Evolutionary conservation across 2,329 filamentous ascomycete species (phyloP).

Genomic region (Fonsecaea pedrosoi): DNA sequence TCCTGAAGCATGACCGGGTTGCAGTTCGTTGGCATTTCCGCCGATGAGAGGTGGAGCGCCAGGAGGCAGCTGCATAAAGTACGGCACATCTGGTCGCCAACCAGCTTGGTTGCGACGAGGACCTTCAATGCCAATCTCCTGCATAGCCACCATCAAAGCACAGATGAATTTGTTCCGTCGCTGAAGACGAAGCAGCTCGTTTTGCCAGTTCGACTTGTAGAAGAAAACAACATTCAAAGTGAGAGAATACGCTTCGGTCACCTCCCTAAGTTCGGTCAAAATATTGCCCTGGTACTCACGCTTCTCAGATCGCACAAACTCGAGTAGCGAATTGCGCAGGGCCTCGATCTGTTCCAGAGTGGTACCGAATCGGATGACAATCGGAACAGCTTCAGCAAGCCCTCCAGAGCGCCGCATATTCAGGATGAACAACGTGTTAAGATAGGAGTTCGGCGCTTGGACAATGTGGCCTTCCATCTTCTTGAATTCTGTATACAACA

Average conservation of each 20-base stretch:
- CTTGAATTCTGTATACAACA: slow-evolving; percentile 96
- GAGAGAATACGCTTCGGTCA: slow-evolving; percentile 83
- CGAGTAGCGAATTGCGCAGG: slow-evolving; percentile 78
- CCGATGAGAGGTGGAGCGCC: slow-evolving; percentile 55
- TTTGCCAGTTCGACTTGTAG: slow-evolving; percentile 97
- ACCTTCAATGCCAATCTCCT: slow-evolving; percentile 82
- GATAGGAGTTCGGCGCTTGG: slow-evolving; percentile 90
- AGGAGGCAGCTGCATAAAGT: slow-evolving; percentile 63
- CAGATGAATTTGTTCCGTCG: slow-evolving; percentile 94
- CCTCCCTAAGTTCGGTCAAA: slow-evolving; percentile 79
- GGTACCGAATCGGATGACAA: slow-evolving; percentile 88
- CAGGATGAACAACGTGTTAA: slow-evolving; percentile 92
- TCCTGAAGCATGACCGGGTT: slow-evolving; percentile 50
- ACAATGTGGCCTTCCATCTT: slow-evolving; percentile 98
- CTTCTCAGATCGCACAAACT: slow-evolving; percentile 84
- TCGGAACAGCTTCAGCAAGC: slow-evolving; percentile 82
- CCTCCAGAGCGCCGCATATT: slow-evolving; percentile 91
- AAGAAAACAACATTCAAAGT: slow-evolving; percentile 94
- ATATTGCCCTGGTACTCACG: slow-evolving; percentile 88
- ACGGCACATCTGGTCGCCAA: slow-evolving; percentile 69
- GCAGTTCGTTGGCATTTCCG: slow-evolving; percentile 49
- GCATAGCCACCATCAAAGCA: slow-evolving; percentile 85
- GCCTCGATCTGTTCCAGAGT: slow-evolving; percentile 80
- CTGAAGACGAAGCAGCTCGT: slow-evolving; percentile 86
- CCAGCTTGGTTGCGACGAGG: slow-evolving; percentile 76